Conservation (phyloP, 345 rosid genomes). For the Boechera retrofracta region DNA sequence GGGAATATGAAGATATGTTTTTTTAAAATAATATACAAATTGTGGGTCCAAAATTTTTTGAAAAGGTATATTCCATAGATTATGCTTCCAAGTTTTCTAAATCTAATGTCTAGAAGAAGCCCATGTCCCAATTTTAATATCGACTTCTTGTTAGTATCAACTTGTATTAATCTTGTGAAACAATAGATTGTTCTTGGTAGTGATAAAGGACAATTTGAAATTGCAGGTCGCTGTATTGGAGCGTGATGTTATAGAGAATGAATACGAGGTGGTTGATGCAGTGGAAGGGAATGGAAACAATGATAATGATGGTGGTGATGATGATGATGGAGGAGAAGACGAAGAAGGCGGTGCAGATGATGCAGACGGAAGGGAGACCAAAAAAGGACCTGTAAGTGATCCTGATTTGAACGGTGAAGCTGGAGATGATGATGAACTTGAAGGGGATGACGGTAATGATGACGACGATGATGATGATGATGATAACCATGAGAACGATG, state of each 20-base stretch:
- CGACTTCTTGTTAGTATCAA: no score
- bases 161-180: not conserved
- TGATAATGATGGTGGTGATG: slow-evolving; percentile 47
- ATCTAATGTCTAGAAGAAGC: slow-evolving; percentile 16
- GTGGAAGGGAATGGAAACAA: slow-evolving; percentile 55
- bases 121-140: not conserved
- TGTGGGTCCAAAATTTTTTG: slow-evolving; percentile 21
- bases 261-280: slow-evolving; percentile 59
- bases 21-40: not conserved
- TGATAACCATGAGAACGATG: not conserved
- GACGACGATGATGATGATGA: slow-evolving; percentile 48
- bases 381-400: slow-evolving; percentile 53
- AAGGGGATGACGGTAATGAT: slow-evolving; percentile 50
- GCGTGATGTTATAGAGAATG: slow-evolving; percentile 44
- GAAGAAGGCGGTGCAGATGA: slow-evolving; percentile 49
- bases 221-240: slow-evolving; percentile 48
- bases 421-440: slow-evolving; percentile 36
- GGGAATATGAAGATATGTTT: not conserved
- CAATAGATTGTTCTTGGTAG: not conserved
- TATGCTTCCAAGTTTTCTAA: slow-evolving; percentile 28
- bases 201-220: not conserved
- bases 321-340: slow-evolving; percentile 55
- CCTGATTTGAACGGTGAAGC: slow-evolving; percentile 50
- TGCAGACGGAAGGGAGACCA: slow-evolving; percentile 50
- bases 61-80: slow-evolving; percentile 34